Percentiles rank a stretch among this genome's conserved stretches.
phyloP scores from a whole-genome alignment of 176 grass and related monocot species.

The Ananas comosus region DNA sequence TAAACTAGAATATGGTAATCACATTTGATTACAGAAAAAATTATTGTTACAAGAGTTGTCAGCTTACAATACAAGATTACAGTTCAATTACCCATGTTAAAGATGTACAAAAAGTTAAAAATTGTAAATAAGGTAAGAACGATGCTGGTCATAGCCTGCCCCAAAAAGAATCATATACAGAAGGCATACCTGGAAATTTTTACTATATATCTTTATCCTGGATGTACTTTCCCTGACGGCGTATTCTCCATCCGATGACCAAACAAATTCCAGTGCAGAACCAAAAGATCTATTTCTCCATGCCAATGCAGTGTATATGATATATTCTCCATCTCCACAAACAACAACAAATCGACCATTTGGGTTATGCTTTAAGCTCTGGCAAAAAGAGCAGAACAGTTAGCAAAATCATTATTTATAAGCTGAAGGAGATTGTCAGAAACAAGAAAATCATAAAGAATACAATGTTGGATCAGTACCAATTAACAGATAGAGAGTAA shows the following conservation, averaged over 20 bases:
- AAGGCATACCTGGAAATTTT: slow-evolving; percentile 69
- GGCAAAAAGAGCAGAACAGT: slow-evolving; percentile 25
- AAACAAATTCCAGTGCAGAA: slow-evolving; percentile 77
- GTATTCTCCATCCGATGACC: slow-evolving; percentile 96
- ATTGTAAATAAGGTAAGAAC: background rate
- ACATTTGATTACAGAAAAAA: background rate
- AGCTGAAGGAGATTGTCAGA: background rate
- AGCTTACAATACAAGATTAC: background rate
- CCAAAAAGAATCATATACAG: background rate
- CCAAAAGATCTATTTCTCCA: slow-evolving; percentile 99
- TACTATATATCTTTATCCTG: slow-evolving; percentile 83
- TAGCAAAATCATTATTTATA: background rate
- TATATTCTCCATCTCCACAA: slow-evolving; percentile 95
- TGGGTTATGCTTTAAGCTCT: slow-evolving; percentile 98
- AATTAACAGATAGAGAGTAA: background rate
- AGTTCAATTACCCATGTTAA: background rate
- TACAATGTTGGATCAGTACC: background rate
- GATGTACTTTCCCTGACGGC: slow-evolving; percentile 92
- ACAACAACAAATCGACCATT: slow-evolving; percentile 97
- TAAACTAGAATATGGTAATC: background rate
- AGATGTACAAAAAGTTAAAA: background rate
- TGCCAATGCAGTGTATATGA: slow-evolving; percentile 92
- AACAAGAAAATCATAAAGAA: background rate
- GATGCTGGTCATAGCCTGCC: background rate
- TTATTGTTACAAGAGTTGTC: background rate